Base-by-base conservation (phyloP, 192 early-diverging fungal species). In the Coemansia sp. region DNA sequence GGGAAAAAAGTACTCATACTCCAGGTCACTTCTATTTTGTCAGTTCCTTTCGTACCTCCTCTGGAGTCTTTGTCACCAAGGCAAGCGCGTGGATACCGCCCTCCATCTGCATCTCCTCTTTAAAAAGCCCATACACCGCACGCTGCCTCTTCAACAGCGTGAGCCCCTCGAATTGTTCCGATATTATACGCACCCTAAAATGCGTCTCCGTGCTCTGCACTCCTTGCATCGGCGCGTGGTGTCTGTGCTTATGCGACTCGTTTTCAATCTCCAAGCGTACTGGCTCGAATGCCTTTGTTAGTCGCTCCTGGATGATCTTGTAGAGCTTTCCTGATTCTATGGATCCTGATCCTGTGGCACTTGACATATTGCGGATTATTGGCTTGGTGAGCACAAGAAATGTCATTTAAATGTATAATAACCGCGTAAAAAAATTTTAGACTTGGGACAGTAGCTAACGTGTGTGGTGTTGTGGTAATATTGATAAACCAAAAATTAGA, bases 221-320 rank as follows among this genome's bases (percentile, higher is more conserved):
- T n/a, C 89, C 90, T 49, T 84, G 78, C 92, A 95, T 95, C 9
- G 91, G 83, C 30, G 81, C 85, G 68, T 95, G 92, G 42, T 87
- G 84, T 8, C 84, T 71, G 56, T 95, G 92, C 56, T 85, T 79
- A 25, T 81, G 77, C 9, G 83, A 86, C 41, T 95, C 90, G 63
- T 95, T 91, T 25, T 80, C 68, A 27, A 91, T 87, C 29, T 87
- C 78, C 25, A 95, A 64, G 14, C 58, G 46, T 3, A 60, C 62
- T 2, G 91, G 91, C 19, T 64, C 48, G 23, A 87, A 63, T 4
- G 72, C 59, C 10, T 73, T 68, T 9, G 29, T 69, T 4, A 80
- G 55, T 9, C 44, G 56, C 45, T 43, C 19, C 19, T 51, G 46
- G 34, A 72, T 64, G 0, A 42, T 37, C 53, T 60, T 34, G 25